Evolutionary conservation across 805 yeast genomes (phyloP).

Genomic region (Pichia cephalocereana): DNA sequence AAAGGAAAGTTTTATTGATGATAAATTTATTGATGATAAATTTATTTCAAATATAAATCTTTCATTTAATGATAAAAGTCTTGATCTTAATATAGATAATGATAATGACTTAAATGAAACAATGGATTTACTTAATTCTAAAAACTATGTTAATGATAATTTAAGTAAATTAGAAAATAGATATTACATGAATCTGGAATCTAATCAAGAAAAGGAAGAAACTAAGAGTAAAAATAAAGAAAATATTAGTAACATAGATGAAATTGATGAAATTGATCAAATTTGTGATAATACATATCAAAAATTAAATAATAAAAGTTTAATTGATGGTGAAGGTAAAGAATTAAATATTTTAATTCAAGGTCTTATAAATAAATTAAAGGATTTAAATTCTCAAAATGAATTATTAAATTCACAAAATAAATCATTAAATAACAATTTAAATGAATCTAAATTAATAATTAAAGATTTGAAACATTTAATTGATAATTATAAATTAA

Average conservation of each 20-base stretch:
- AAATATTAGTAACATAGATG: background rate
- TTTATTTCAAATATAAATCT: no score
- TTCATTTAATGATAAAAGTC: background rate
- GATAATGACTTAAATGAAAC: background rate
- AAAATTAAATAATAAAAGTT: slow-evolving; percentile 4
- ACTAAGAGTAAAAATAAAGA: background rate
- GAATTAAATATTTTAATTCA: slow-evolving; percentile 8
- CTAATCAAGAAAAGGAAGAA: background rate
- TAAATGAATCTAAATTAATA: slow-evolving; percentile 19
- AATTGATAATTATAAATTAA: slow-evolving; percentile 9
- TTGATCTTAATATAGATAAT: background rate
- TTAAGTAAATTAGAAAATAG: background rate
- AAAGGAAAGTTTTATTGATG: slow-evolving; percentile 1
- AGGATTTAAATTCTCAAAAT: slow-evolving; percentile 4
- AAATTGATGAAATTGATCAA: slow-evolving; percentile 2
- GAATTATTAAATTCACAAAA: slow-evolving; percentile 1
- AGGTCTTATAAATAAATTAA: slow-evolving; percentile 2
- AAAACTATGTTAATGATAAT: background rate
- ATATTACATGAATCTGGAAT: background rate
- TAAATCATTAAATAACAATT: background rate
- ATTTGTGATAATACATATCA: slow-evolving; percentile 5
- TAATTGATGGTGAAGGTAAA: slow-evolving; percentile 8
- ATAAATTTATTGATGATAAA: no score
- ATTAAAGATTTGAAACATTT: slow-evolving; percentile 14
- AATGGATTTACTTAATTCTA: background rate